Conservation (phyloP, 495 filamentous ascomycete genomes). For the Penicillium daleae region DNA sequence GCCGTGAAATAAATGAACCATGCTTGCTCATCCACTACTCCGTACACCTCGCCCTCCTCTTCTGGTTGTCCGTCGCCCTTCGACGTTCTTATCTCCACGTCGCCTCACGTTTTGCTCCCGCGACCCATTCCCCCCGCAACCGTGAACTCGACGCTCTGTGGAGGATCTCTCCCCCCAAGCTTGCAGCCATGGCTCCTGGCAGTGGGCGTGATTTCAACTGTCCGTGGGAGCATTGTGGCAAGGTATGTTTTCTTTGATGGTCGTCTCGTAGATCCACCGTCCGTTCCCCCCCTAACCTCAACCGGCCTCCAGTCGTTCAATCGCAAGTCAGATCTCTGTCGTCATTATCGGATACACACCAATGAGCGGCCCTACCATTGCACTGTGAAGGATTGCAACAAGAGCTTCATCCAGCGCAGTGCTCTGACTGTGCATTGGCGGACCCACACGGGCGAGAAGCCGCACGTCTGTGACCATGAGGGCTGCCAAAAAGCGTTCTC, state of each 20-base stretch:
- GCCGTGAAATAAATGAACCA: too few species aligned
- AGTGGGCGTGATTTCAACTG: slow-evolving; percentile 52
- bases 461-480: slow-evolving; percentile 77
- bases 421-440: slow-evolving; percentile 85
- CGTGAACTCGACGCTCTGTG: neutral
- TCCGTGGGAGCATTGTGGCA: slow-evolving; percentile 51
- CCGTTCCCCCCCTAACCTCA: neutral
- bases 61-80: too few species aligned
- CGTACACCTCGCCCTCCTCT: too few species aligned
- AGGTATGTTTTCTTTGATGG: slow-evolving; percentile 42
- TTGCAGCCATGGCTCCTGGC: slow-evolving; percentile 47
- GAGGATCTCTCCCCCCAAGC: slow-evolving; percentile 7
- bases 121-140: slow-evolving; percentile 30
- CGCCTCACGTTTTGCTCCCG: slow-evolving; percentile 11
- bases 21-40: too few species aligned
- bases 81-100: slow-evolving; percentile 6
- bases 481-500: slow-evolving; percentile 85
- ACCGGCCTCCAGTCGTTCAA: slow-evolving; percentile 74
- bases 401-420: slow-evolving; percentile 90
- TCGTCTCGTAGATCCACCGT: too few species aligned
- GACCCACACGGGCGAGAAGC: slow-evolving; percentile 89
- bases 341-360: slow-evolving; percentile 89
- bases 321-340: slow-evolving; percentile 87
- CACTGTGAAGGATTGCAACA: slow-evolving; percentile 69
- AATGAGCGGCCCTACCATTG: slow-evolving; percentile 85